Conservation (phyloP, 371 early-diverging fungal genomes). For the Parasitella parasitica region DNA sequence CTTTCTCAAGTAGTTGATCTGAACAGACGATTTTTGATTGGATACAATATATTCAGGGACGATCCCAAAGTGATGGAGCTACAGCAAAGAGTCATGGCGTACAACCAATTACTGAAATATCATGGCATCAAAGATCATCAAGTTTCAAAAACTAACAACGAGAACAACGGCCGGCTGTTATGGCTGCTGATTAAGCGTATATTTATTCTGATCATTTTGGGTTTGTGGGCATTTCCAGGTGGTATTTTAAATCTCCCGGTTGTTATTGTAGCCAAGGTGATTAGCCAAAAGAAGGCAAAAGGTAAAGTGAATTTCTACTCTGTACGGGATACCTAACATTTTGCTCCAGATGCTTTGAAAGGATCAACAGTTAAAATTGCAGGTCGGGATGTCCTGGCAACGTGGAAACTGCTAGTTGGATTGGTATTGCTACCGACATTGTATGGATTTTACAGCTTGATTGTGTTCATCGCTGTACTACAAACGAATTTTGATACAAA, state of each 20-base stretch:
- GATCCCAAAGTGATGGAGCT: conserved; percentile 72
- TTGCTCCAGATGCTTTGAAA: conserved; percentile 67
- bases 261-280: conserved; percentile 63
- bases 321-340: background rate
- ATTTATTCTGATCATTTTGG: conserved; percentile 62
- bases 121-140: conserved; percentile 93
- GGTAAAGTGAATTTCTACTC: conserved; percentile 56
- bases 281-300: conserved; percentile 74
- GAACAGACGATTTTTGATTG: conserved; percentile 82
- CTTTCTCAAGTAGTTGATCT: conserved; percentile 79
- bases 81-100: conserved; percentile 67
- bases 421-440: conserved; percentile 73
- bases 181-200: conserved; percentile 60
- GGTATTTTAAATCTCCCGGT: conserved; percentile 77
- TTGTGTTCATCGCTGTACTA: conserved; percentile 47
- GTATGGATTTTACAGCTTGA: conserved; percentile 67
- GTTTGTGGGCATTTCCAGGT: conserved; percentile 76
- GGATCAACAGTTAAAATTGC: conserved; percentile 89
- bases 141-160: conserved; percentile 76
- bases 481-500: conserved; percentile 30
- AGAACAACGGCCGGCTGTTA: conserved; percentile 48
- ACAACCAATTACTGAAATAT: conserved; percentile 79
- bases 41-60: conserved; percentile 71
- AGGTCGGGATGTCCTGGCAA: conserved; percentile 91
- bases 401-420: conserved; percentile 89